Base-by-base conservation (phyloP, 108 stramenopile species). In the Schizochytrium sp. region DNA sequence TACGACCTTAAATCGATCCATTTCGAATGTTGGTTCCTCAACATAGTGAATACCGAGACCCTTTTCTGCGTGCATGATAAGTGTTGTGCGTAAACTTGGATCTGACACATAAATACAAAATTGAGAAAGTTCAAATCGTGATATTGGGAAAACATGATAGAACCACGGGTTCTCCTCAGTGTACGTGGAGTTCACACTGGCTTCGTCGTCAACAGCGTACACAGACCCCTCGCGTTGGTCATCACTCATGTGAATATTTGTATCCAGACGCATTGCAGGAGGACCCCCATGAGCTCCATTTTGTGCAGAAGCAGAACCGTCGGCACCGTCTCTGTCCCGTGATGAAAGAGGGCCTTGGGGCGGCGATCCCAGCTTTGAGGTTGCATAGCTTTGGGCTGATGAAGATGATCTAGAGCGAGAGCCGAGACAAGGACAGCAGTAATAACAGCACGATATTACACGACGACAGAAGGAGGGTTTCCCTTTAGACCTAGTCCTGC, bases 91-190 rank as follows among this genome's bases (percentile, higher is more conserved):
- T 5, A 83, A 7, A 28, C 76, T 83, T 53, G 76, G 76, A 3
- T 83, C 76, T 40, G 76, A 83, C 5, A 83, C 53, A 28, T 83
- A 83, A 38, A 83, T 55, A 42, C 76, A 83, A 42, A 83, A 55
- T 53, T 83, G 76, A 53, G 47, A 55, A 13, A 83, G 76, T 53
- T 83, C 76, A n/a, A 83, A 49, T 28, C 55, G 49, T 47, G 50
- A 55, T 8, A 83, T 40, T 13, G 76, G 76, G 28, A 83, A 83
- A 8, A 83, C 76, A 13, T 83, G 76, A 40, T 83, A 83, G 28
- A 83, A 83, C 76, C 76, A 83, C n/a, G 76, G 76, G 10, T n/a
- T 38, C 7, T 83, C 76, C 10, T 17, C 19, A 60, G n/a, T 17
- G 59, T n/a, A 19, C 59, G 17, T n/a, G 17, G 17, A n/a, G 19